phyloP scores from a whole-genome alignment of 768 basidiomycete genomes.

The Suillus paluster region DNA sequence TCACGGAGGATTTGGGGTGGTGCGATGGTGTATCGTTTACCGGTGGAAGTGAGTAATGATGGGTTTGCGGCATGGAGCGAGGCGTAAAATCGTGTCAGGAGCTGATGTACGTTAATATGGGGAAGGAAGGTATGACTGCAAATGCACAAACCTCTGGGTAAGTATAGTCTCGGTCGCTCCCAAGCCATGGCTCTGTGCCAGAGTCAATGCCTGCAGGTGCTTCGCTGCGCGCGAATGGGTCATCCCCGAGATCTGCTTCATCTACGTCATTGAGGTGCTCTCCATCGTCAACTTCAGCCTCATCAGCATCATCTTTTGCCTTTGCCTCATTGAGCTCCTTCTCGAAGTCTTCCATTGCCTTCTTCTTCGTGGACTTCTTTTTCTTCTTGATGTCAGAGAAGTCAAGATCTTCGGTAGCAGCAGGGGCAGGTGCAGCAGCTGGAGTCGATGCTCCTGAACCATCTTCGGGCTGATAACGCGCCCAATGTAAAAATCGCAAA shows the following conservation, averaged over 20 bases:
- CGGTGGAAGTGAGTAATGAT: constrained; percentile 78
- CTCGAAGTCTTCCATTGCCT: constrained; percentile 92
- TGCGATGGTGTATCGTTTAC: constrained; percentile 96
- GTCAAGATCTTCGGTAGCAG: constrained; percentile 78
- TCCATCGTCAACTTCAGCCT: constrained; percentile 60
- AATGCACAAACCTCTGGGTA: constrained; percentile 79
- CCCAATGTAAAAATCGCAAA: constrained; percentile 10
- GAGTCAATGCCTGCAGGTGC: constrained; percentile 66
- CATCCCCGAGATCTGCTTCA: constrained; percentile 86
- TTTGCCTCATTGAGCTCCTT: constrained; percentile 83
- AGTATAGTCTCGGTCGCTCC: constrained; percentile 93
- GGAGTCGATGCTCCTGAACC: constrained; percentile 71
- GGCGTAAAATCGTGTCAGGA: constrained; percentile 90
- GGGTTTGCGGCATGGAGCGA: constrained; percentile 95
- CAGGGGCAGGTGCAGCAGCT: constrained; percentile 29
- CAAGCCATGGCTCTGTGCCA: constrained; percentile 88
- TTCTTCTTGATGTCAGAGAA: constrained; percentile 98
- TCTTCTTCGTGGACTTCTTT: constrained; percentile 91
- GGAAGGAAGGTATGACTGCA: background rate
- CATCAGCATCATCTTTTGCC: constrained; percentile 64
- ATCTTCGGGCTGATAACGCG: constrained; percentile 54
- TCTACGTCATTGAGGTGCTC: constrained; percentile 72
- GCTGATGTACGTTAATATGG: constrained; percentile 47
- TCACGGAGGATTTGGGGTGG: constrained; percentile 94
- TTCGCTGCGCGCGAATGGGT: constrained; percentile 73